Evolutionary conservation across 1,139 yeast genomes (phyloP), one percentile per base, ranked within the genome.

Genomic region (Lodderomyces theae): DNA sequence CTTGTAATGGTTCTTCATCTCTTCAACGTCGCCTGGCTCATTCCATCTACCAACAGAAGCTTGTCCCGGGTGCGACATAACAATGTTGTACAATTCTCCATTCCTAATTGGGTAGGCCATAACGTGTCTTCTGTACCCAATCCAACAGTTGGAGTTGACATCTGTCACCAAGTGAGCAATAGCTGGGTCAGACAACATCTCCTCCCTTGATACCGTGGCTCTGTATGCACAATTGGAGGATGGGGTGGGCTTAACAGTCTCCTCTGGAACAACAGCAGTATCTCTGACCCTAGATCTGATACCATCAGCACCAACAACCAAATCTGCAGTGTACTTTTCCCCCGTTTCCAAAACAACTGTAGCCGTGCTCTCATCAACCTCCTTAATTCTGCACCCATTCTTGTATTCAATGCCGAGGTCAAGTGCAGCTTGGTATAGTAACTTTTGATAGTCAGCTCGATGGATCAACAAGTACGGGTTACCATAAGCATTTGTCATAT

Each of bases 401-500:
- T 28, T 28, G 31, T 28, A 28, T 15, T 28, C 31, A 28, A 28
- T 28, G 8, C 18, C 31, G 3, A 15, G 31, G 3, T 28, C 31
- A 28, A 28, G 18, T 4, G 31, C 31, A 10, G 31, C 31, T 28
- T 28, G 18, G 15, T 6, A 28, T 15, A 28, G 15, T 15, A 28
- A 28, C 15, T n/a, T 28, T 28, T 28, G 31, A 15, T 28, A 28
- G 15, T 28, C 31, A 15, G 31, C 31, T 15, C 31, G 31, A n/a
- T 28, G 31, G 12, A 28, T 28, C n/a, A 28, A 28, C n/a, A 28
- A 28, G 31, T 28, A 28, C 11, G 31, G 31, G 31, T 28, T 28
- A 15, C 31, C 31, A 10, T 28, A 28, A 28, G 18, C 18, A 28
- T 28, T 15, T 8, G 31, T 28, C 31, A 28, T 28, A 15, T 28